These are phyloP conservation scores for Neophaeococcomyces aloes DNA, from an alignment of 2,329 filamentous ascomycete species.

Conservation along the genomic window DNA sequence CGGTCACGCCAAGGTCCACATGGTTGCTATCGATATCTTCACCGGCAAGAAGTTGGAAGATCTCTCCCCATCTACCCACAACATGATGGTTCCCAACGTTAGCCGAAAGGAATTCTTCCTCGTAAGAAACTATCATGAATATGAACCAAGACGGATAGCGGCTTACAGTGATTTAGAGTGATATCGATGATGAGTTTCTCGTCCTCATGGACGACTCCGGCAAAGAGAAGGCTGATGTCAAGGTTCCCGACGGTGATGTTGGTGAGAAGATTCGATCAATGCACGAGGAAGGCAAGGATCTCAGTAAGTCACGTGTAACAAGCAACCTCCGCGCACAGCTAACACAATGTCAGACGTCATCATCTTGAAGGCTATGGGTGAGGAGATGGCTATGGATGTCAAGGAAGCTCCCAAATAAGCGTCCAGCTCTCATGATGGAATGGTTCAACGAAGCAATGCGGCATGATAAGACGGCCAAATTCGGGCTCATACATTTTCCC, in stretches of 20 bases:
- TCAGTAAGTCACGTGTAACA: conserved; percentile 53
- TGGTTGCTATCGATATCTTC: conserved; percentile 98
- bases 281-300: conserved; percentile 74
- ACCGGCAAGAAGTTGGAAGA: conserved; percentile 99
- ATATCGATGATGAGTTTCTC: conserved; percentile 87
- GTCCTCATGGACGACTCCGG: conserved; percentile 84
- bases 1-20: conserved; percentile 99
- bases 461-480: background rate
- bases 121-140: too few species aligned
- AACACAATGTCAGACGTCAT: conserved; percentile 57
- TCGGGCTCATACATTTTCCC: background rate
- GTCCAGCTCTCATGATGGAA: background rate
- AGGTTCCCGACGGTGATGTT: conserved; percentile 78
- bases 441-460: background rate
- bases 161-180: conserved; percentile 49
- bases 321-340: background rate
- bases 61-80: conserved; percentile 90
- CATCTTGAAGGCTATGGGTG: conserved; percentile 90
- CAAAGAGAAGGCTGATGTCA: conserved; percentile 87
- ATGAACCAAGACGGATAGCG: background rate
- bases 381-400: conserved; percentile 82
- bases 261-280: conserved; percentile 76
- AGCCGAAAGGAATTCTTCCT: conserved; percentile 83
- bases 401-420: conserved; percentile 66
- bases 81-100: conserved; percentile 85